Percentiles rank a stretch among this genome's conserved stretches.
phyloP scores from a whole-genome alignment of 73 alveolate species.

The Breviolum minutum region DNA sequence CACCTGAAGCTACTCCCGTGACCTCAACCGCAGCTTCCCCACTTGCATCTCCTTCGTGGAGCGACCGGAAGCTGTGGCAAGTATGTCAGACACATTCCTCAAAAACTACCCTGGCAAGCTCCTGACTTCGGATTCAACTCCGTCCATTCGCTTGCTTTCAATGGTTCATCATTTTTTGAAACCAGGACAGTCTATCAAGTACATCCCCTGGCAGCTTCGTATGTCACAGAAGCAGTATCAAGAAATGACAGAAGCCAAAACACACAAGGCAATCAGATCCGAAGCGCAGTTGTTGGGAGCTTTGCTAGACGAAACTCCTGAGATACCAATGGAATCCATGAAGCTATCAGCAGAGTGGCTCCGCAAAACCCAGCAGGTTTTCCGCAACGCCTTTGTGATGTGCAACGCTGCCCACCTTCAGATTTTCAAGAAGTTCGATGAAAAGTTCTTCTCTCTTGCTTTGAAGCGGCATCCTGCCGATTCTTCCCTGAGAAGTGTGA shows the following conservation, averaged over 20 bases:
- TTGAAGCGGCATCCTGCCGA: not conserved
- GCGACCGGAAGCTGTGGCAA: not conserved
- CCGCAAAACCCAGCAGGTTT: not conserved
- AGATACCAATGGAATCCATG: not conserved
- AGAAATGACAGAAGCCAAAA: slow-evolving; percentile 4
- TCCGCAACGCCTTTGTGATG: slow-evolving; percentile 11
- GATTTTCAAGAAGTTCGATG: not conserved
- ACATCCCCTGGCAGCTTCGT: slow-evolving; percentile 7
- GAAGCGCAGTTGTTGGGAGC: slow-evolving; percentile 1
- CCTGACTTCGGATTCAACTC: not conserved
- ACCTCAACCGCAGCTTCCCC: not conserved
- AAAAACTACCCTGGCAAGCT: not conserved
- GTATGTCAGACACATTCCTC: not conserved
- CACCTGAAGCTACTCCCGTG: no score
- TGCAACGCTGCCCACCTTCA: not conserved
- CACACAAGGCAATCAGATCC: not conserved
- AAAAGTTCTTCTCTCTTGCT: not conserved
- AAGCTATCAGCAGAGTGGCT: not conserved
- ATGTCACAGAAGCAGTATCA: slow-evolving; percentile 6
- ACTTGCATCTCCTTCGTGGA: not conserved
- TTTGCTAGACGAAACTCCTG: slow-evolving; percentile 1
- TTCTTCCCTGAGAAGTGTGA: not conserved
- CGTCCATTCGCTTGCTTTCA: not conserved
- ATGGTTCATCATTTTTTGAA: not conserved
- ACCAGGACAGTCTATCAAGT: not conserved